Percentiles rank a stretch among this genome's conserved stretches.
phyloP scores from a whole-genome alignment of 1,284 basidiomycete species.

The Moniliella sp. region DNA sequence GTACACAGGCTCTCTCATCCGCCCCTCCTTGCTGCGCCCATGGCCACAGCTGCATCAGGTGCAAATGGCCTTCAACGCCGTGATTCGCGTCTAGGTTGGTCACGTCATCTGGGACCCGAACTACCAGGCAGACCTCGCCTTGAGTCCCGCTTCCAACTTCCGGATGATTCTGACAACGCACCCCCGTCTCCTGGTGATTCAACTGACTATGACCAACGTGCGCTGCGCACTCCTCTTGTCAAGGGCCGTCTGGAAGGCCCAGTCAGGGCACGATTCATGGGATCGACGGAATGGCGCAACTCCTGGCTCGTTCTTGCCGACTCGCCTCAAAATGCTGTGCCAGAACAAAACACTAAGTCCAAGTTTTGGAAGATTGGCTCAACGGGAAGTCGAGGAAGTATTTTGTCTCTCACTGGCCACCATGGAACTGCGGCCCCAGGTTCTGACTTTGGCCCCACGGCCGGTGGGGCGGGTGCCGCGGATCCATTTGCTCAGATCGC shows the following conservation, averaged over 20 bases:
- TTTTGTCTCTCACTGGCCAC: slow-evolving; percentile 11
- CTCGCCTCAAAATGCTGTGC: slow-evolving; percentile 10
- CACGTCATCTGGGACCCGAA: no score
- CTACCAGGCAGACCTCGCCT: no score
- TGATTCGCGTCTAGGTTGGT: no score
- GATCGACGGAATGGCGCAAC: slow-evolving; percentile 83
- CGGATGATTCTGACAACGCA: not conserved
- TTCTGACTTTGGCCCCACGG: slow-evolving; percentile 2
- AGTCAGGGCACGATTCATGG: slow-evolving; percentile 72
- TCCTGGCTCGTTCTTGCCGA: slow-evolving; percentile 57
- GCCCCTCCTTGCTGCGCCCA: slow-evolving; percentile 39
- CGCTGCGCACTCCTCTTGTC: slow-evolving; percentile 19
- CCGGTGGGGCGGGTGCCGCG: slow-evolving; percentile 6
- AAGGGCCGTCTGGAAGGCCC: slow-evolving; percentile 70
- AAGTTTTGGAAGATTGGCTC: slow-evolving; percentile 14
- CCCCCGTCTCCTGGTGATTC: not conserved
- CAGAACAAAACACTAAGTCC: slow-evolving; percentile 11
- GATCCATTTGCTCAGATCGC: slow-evolving; percentile 8
- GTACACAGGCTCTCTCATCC: slow-evolving; percentile 69
- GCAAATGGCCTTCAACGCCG: not conserved
- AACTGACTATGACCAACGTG: slow-evolving; percentile 5
- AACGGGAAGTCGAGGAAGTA: slow-evolving; percentile 12
- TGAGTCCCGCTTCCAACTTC: no score
- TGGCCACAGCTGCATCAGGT: slow-evolving; percentile 15
- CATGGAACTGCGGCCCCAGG: slow-evolving; percentile 1